Evolutionary conservation across 75 land plant species (phyloP).

Genomic region (Chamaecyparis obtusa): DNA sequence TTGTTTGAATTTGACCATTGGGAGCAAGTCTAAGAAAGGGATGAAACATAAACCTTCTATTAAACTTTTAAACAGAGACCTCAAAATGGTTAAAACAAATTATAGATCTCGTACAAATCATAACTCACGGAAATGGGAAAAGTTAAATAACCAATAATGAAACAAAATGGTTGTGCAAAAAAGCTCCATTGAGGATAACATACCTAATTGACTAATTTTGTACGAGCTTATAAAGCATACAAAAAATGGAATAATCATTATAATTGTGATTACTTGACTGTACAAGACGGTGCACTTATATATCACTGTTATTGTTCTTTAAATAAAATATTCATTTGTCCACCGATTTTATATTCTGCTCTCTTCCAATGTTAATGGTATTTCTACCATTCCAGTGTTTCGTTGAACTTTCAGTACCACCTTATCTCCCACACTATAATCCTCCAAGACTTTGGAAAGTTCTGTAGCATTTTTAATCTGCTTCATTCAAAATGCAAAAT

Average conservation of each 20-base stretch:
- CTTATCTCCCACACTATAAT: slow-evolving; percentile 75
- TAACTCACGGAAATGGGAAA: neutral
- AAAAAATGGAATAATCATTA: neutral
- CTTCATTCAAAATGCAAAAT: neutral
- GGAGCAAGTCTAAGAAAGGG: neutral
- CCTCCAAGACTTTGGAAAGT: slow-evolving; percentile 65
- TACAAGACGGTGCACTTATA: neutral
- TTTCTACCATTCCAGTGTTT: slow-evolving; percentile 51
- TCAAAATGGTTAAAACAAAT: neutral
- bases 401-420: slow-evolving; percentile 74
- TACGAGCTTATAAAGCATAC: neutral
- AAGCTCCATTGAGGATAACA: neutral
- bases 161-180: neutral
- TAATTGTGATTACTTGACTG: too few species aligned
- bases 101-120: neutral
- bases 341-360: slow-evolving; percentile 4
- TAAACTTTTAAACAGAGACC: neutral
- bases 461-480: slow-evolving; percentile 80
- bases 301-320: neutral
- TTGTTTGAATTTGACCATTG: neutral
- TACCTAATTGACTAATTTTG: neutral
- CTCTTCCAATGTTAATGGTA: slow-evolving; percentile 73
- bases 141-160: neutral
- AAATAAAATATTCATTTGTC: neutral
- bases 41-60: neutral